Percentiles rank a stretch among this genome's conserved stretches.
Evolutionary conservation across 306 rosid genomes (phyloP).

Genomic region (Prunus mongolica): DNA sequence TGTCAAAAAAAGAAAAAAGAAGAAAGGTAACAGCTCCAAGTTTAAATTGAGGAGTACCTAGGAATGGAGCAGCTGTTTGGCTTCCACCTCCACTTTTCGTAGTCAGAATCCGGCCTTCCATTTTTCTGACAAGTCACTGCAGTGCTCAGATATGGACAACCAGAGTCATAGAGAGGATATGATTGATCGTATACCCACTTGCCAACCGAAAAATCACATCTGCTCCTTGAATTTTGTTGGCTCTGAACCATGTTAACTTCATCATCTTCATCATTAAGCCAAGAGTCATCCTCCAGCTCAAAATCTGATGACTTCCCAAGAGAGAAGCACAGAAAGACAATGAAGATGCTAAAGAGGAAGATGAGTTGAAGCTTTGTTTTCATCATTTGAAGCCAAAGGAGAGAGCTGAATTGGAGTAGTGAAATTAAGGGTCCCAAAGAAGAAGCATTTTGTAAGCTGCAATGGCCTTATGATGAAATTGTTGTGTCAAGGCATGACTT

Average conservation of each 20-base stretch:
- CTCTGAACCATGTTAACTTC: constrained; percentile 64
- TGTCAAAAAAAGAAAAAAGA: neutral
- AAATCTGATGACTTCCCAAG: constrained; percentile 37
- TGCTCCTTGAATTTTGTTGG: constrained; percentile 32
- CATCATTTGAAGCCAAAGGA: constrained; percentile 42
- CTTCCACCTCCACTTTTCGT: constrained; percentile 96
- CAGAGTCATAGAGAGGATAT: constrained; percentile 81
- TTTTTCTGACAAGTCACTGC: constrained; percentile 86
- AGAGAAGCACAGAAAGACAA: constrained; percentile 34
- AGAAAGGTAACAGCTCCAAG: neutral
- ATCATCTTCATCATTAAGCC: constrained; percentile 51
- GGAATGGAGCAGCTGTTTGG: constrained; percentile 72
- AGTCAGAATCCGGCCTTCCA: constrained; percentile 94
- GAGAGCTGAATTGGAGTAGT: constrained; percentile 9
- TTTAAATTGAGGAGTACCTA: constrained; percentile 36
- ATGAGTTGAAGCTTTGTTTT: constrained; percentile 30
- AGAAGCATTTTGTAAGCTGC: constrained; percentile 27
- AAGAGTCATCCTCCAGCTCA: constrained; percentile 36
- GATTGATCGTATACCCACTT: constrained; percentile 86
- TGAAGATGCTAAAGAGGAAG: constrained; percentile 35
- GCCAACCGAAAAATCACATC: constrained; percentile 70
- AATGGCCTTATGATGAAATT: constrained; percentile 27
- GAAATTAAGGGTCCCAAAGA: constrained; percentile 25
- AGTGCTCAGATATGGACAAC: constrained; percentile 77
- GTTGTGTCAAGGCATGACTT: constrained; percentile 63